Conservation (phyloP, 352 stramenopile species). For the Pythium plurisporium region DNA sequence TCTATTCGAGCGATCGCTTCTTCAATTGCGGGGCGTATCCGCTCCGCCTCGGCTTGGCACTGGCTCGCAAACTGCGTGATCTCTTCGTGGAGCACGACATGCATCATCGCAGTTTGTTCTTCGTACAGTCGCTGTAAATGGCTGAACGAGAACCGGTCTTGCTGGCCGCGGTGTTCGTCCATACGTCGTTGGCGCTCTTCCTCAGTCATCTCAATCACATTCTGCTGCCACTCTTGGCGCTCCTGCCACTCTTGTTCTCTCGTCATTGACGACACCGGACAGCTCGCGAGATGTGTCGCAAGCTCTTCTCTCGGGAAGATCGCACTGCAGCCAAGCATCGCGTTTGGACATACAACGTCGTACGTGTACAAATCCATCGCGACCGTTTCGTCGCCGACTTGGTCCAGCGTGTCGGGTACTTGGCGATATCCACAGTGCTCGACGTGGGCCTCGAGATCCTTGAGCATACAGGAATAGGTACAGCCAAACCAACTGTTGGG, state of each 20-base stretch:
- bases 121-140: constrained; percentile 78
- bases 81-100: constrained; percentile 75
- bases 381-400: constrained; percentile 45
- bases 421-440: constrained; percentile 66
- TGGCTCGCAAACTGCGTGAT: constrained; percentile 59
- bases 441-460: constrained; percentile 68
- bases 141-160: constrained; percentile 45
- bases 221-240: constrained; percentile 53
- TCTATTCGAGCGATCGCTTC: constrained; percentile 48
- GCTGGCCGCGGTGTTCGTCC: constrained; percentile 36
- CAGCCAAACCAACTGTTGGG: constrained; percentile 87
- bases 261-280: constrained; percentile 64
- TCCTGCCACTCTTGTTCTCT: constrained; percentile 78
- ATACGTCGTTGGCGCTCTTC: constrained; percentile 67
- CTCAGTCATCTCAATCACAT: constrained; percentile 71
- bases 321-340: constrained; percentile 70
- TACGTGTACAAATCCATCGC: constrained; percentile 74
- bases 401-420: constrained; percentile 67
- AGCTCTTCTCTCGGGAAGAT: constrained; percentile 74
- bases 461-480: constrained; percentile 80
- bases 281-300: constrained; percentile 55
- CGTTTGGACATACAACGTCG: constrained; percentile 82
- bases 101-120: constrained; percentile 73
- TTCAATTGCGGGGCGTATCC: constrained; percentile 36
- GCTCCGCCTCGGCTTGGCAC: constrained; percentile 33